Conservation (phyloP, 2,329 filamentous ascomycete genomes). For the Neofusicoccum kwambonambiense region DNA sequence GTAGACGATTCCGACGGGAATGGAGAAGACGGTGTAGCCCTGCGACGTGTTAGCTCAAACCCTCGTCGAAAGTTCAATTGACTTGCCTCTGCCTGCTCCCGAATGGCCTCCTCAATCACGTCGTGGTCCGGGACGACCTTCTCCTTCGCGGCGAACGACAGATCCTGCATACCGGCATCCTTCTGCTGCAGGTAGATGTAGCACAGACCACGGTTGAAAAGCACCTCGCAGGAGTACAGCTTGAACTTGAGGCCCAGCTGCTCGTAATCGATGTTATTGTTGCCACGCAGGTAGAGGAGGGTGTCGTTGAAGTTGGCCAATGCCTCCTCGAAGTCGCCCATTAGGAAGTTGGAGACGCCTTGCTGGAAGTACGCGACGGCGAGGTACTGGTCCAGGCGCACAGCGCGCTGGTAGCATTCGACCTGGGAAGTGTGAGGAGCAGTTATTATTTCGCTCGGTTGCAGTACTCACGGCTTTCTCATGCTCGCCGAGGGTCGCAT, state of each 20-base stretch:
- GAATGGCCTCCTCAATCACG: constrained; percentile 96
- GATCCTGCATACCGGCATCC: constrained; percentile 85
- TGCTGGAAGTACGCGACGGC: constrained; percentile 98
- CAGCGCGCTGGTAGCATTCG: constrained; percentile 89
- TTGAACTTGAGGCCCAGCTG: constrained; percentile 95
- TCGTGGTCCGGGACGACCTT: constrained; percentile 96
- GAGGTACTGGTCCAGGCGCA: constrained; percentile 88
- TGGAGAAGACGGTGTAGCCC: constrained; percentile 98
- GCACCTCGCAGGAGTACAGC: constrained; percentile 92
- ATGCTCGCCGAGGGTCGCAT: constrained; percentile 94
- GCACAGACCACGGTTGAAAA: constrained; percentile 95
- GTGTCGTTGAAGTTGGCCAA: constrained; percentile 99
- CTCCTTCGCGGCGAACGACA: constrained; percentile 87
- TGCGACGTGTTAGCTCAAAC: constrained; percentile 42
- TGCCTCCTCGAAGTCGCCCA: constrained; percentile 96
- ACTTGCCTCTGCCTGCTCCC: constrained; percentile 81
- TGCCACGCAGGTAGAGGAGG: constrained; percentile 87
- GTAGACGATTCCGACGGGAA: constrained; percentile 93
- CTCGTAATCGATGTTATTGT: constrained; percentile 97
- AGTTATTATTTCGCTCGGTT: constrained; percentile 19
- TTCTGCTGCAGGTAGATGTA: constrained; percentile 96
- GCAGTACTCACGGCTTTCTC: constrained; percentile 75
- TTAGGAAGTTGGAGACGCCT: constrained; percentile 94
- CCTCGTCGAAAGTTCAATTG: background rate
- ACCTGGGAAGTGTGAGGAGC: constrained; percentile 58